phyloP scores from a whole-genome alignment of 2,329 filamentous ascomycete species.

The Alternaria triticina region DNA sequence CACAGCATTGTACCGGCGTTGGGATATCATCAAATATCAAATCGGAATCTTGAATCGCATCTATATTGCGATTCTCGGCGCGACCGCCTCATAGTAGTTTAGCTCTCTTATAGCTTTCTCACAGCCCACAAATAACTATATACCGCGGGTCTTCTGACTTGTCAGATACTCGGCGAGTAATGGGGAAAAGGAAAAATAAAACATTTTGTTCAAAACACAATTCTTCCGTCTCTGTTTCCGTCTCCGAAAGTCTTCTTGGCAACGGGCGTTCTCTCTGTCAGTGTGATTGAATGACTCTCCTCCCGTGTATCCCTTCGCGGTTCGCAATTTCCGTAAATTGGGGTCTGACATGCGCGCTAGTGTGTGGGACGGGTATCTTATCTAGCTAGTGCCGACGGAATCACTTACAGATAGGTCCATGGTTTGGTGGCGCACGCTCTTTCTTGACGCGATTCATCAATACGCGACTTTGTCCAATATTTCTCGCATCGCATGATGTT shows the following conservation, averaged over 20 bases:
- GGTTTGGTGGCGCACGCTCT: not conserved
- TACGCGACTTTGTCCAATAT: not conserved
- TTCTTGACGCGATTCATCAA: slow-evolving; percentile 1
- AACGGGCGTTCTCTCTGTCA: not conserved
- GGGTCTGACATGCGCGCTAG: slow-evolving; percentile 11
- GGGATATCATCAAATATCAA: slow-evolving; percentile 2
- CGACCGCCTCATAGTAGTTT: not conserved
- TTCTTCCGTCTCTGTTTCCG: not conserved
- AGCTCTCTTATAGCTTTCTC: slow-evolving; percentile 1
- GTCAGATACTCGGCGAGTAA: slow-evolving; percentile 3
- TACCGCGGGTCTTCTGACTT: not conserved
- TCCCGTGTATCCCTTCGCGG: not conserved
- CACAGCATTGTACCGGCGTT: slow-evolving; percentile 14
- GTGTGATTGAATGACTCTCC: not conserved
- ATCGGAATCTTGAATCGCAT: slow-evolving; percentile 3
- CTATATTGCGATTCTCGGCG: slow-evolving; percentile 4
- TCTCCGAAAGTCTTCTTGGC: slow-evolving; percentile 8
- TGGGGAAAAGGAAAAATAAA: slow-evolving; percentile 18
- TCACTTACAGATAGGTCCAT: not conserved
- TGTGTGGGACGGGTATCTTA: slow-evolving; percentile 14
- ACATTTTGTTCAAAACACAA: not conserved
- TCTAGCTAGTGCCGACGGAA: not conserved
- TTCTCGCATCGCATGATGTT: not conserved
- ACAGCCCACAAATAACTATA: not conserved
- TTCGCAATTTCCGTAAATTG: slow-evolving; percentile 15